Conservation (phyloP, 345 rosid genomes). For the Acer saccharum region DNA sequence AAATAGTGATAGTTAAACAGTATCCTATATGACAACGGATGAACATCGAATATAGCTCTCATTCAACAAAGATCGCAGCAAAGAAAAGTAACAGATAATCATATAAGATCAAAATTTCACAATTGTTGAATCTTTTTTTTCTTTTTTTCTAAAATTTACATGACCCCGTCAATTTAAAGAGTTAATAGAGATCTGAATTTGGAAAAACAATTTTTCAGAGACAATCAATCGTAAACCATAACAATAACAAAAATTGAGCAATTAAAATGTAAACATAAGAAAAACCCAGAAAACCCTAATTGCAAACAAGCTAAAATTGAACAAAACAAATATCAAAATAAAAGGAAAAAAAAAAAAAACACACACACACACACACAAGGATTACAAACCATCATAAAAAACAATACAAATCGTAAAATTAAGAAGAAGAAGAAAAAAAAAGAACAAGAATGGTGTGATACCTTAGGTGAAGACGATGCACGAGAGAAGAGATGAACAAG, state of each 20-base stretch:
- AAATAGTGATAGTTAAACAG: too few species aligned
- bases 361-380: not conserved
- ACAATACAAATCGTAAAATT: not conserved
- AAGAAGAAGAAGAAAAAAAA: not conserved
- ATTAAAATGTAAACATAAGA: not conserved
- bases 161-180: not conserved
- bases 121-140: not conserved
- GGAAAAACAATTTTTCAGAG: not conserved
- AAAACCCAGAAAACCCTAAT: constrained; percentile 9
- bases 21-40: too few species aligned
- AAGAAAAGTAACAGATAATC: not conserved
- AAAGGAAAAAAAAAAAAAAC: not conserved
- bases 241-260: not conserved
- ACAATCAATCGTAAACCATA: not conserved
- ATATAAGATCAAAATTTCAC: constrained; percentile 2
- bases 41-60: not conserved
- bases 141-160: not conserved
- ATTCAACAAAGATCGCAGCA: not conserved
- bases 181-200: not conserved
- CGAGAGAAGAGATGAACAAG: not conserved
- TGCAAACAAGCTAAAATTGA: not conserved
- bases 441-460: not conserved
- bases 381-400: not conserved
- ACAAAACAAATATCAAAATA: not conserved
- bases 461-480: constrained; percentile 9